Evolutionary conservation across 2,329 filamentous ascomycete genomes (phyloP).

Genomic region (Trichoderma aggressivum): DNA sequence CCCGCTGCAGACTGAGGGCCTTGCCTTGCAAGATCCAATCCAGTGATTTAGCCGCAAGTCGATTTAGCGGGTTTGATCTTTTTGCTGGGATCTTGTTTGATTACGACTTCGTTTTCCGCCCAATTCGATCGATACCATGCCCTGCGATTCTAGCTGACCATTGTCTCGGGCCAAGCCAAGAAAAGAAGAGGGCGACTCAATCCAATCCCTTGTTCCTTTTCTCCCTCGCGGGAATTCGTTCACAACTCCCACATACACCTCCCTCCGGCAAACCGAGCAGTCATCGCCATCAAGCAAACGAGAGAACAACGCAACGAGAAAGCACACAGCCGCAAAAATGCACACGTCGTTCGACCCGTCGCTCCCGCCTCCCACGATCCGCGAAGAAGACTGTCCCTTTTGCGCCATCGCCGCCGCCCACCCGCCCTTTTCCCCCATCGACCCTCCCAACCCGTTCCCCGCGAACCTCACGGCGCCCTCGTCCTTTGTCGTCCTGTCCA

Average conservation of each 20-base stretch:
- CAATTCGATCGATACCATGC: not conserved
- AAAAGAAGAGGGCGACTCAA: not conserved
- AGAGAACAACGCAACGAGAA: not conserved
- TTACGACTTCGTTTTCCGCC: not conserved
- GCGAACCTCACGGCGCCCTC: constrained; percentile 40
- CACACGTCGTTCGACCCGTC: constrained; percentile 37
- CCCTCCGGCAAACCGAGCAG: not conserved
- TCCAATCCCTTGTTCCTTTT: not conserved
- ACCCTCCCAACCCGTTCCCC: constrained; percentile 39
- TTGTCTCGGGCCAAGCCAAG: not conserved
- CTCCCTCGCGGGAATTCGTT: not conserved
- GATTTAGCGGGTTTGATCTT: not conserved
- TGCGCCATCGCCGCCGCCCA: constrained; percentile 56
- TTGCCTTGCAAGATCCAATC: not conserved
- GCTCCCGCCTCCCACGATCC: constrained; percentile 25
- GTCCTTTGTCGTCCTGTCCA: constrained; percentile 71
- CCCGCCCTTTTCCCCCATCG: constrained; percentile 43
- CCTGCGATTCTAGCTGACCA: not conserved
- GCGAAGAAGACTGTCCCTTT: constrained; percentile 53
- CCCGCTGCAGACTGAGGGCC: not conserved
- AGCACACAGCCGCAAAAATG: not conserved
- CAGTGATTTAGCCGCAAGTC: not conserved
- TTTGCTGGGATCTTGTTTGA: not conserved
- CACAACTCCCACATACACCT: too few species aligned
- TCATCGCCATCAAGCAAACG: not conserved